These are phyloP conservation scores for Saccharomyces paradoxus DNA, from an alignment of 805 yeast genomes.

Conservation along the genomic window DNA sequence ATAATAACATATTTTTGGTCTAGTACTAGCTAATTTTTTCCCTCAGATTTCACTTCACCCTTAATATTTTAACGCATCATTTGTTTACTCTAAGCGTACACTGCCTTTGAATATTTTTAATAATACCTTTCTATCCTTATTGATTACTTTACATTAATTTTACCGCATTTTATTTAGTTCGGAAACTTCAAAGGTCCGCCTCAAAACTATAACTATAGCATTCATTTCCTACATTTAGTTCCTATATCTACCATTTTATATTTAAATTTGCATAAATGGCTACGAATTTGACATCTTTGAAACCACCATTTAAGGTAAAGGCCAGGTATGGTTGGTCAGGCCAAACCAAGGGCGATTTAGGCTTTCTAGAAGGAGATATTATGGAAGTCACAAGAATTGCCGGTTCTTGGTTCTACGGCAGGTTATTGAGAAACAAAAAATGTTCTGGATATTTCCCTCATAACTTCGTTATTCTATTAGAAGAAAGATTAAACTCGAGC, in stretches of 20 bases:
- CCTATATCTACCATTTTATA: neutral
- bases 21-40: neutral
- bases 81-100: neutral
- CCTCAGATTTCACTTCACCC: neutral
- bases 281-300: constrained; percentile 19
- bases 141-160: neutral
- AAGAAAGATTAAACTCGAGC: constrained; percentile 25
- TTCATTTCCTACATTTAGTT: neutral
- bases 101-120: neutral
- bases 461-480: constrained; percentile 64
- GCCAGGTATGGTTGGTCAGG: constrained; percentile 94
- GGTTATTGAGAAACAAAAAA: constrained; percentile 66
- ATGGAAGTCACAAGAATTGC: constrained; percentile 81
- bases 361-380: constrained; percentile 87
- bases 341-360: constrained; percentile 78
- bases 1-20: neutral
- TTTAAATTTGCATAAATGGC: neutral
- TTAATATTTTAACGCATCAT: neutral
- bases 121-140: neutral
- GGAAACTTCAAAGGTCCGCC: neutral
- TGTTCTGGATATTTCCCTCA: constrained; percentile 76
- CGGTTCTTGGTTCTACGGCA: constrained; percentile 90
- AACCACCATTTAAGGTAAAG: constrained; percentile 62
- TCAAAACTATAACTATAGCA: neutral
- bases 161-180: neutral